phyloP scores from a whole-genome alignment of 2,329 filamentous ascomycete species.

The Fusarium sp. region DNA sequence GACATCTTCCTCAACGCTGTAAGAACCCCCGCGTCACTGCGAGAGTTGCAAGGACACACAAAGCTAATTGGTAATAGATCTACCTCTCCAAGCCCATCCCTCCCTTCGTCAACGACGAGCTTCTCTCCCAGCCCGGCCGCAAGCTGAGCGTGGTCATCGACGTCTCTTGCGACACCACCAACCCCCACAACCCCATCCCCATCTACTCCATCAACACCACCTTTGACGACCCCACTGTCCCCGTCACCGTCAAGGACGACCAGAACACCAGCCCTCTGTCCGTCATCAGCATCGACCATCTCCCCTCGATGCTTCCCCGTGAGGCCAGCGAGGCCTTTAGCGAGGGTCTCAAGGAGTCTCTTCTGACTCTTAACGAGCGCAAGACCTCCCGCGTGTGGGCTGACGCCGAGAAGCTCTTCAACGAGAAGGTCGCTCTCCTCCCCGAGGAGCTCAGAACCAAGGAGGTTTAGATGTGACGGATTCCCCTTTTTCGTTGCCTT shows the following conservation, averaged over 20 bases:
- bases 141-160: slow-evolving; percentile 85
- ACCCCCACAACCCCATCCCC: slow-evolving; percentile 77
- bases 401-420: slow-evolving; percentile 85
- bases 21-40: slow-evolving; percentile 7
- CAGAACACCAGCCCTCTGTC: slow-evolving; percentile 68
- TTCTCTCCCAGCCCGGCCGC: slow-evolving; percentile 72
- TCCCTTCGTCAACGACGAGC: slow-evolving; percentile 80
- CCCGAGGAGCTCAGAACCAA: slow-evolving; percentile 41
- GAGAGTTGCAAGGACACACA: neutral
- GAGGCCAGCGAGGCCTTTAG: slow-evolving; percentile 91
- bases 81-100: slow-evolving; percentile 81
- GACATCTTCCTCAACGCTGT: slow-evolving; percentile 81
- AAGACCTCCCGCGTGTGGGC: slow-evolving; percentile 82
- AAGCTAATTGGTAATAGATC: slow-evolving; percentile 61
- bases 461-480: slow-evolving; percentile 32
- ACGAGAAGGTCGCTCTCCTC: slow-evolving; percentile 75
- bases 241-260: slow-evolving; percentile 70
- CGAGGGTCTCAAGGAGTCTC: slow-evolving; percentile 78
- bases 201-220: slow-evolving; percentile 89
- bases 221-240: slow-evolving; percentile 88
- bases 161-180: slow-evolving; percentile 80
- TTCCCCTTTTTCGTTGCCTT: slow-evolving; percentile 6
- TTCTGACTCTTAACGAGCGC: slow-evolving; percentile 83
- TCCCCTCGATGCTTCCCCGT: slow-evolving; percentile 84
- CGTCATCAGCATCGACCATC: slow-evolving; percentile 90